phyloP scores from a whole-genome alignment of 2,329 filamentous ascomycete species.

The Cadophora sp. region DNA sequence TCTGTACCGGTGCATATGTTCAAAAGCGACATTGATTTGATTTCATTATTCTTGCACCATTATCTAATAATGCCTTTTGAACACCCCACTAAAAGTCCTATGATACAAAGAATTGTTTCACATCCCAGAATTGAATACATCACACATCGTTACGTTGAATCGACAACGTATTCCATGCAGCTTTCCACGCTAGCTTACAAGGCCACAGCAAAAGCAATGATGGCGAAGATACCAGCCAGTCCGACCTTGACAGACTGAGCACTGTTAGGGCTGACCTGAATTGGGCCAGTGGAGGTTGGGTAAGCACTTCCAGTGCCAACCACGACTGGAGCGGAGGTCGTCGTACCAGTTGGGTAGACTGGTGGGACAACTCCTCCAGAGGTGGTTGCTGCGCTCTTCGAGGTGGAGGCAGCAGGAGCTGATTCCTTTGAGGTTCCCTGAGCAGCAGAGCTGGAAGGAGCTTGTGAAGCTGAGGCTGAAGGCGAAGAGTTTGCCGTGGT shows the following conservation, averaged over 20 bases:
- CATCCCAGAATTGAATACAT: too few relatives aligned
- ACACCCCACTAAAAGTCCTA: constrained; percentile 1
- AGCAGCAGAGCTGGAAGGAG: background rate
- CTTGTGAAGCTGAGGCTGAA: background rate
- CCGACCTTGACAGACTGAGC: background rate
- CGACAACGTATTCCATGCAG: too few relatives aligned
- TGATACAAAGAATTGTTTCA: background rate
- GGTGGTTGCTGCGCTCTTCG: background rate
- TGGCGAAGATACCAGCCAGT: background rate
- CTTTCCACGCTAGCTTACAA: background rate
- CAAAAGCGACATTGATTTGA: background rate
- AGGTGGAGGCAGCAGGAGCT: background rate
- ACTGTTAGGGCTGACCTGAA: constrained; percentile 1
- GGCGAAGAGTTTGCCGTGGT: too few relatives aligned
- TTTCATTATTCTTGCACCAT: background rate
- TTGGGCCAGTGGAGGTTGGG: background rate
- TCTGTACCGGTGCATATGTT: background rate
- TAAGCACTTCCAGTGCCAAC: background rate
- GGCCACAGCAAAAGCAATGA: background rate
- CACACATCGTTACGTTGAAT: too few relatives aligned
- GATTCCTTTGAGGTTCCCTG: background rate
- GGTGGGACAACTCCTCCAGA: background rate
- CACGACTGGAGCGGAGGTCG: background rate
- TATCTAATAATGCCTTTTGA: background rate
- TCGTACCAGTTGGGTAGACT: background rate